Conservation (phyloP, 352 stramenopile genomes). For the Poterioochromonas sp. region DNA sequence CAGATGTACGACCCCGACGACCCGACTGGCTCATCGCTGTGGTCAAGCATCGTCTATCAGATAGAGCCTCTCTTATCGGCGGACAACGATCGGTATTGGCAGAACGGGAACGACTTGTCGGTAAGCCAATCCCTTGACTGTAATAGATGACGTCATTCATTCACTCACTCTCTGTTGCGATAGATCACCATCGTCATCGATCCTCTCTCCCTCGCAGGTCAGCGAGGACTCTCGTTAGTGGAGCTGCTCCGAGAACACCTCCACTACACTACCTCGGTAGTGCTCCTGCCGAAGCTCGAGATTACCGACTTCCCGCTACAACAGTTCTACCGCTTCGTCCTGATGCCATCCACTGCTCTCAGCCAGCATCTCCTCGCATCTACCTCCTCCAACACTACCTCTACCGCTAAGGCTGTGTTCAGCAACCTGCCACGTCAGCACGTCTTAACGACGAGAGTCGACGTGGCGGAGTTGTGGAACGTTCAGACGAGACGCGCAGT, state of each 20-base stretch:
- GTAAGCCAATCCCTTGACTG: too few species aligned
- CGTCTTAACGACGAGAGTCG: constrained; percentile 81
- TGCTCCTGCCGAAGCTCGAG: constrained; percentile 55
- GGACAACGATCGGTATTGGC: too few species aligned
- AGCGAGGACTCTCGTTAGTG: constrained; percentile 73
- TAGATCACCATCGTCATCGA: constrained; percentile 71
- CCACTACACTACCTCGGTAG: constrained; percentile 41
- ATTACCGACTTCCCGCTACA: constrained; percentile 74
- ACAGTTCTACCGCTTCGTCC: constrained; percentile 80
- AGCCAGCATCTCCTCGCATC: too few species aligned
- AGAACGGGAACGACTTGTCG: too few species aligned
- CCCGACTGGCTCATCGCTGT: too few species aligned
- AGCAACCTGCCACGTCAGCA: constrained; percentile 63
- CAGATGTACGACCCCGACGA: too few species aligned
- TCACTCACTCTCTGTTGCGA: too few species aligned
- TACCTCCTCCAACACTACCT: constrained; percentile 36
- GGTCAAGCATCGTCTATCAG: too few species aligned
- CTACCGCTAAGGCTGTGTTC: constrained; percentile 56
- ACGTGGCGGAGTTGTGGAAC: constrained; percentile 81
- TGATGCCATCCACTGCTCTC: constrained; percentile 52
- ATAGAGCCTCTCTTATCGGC: too few species aligned
- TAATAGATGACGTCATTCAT: too few species aligned
- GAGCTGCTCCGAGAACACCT: constrained; percentile 41
- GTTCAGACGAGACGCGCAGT: constrained; percentile 62
- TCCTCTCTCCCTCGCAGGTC: constrained; percentile 70